Evolutionary conservation across 805 yeast species (phyloP).

Genomic region (Pichia californica): DNA sequence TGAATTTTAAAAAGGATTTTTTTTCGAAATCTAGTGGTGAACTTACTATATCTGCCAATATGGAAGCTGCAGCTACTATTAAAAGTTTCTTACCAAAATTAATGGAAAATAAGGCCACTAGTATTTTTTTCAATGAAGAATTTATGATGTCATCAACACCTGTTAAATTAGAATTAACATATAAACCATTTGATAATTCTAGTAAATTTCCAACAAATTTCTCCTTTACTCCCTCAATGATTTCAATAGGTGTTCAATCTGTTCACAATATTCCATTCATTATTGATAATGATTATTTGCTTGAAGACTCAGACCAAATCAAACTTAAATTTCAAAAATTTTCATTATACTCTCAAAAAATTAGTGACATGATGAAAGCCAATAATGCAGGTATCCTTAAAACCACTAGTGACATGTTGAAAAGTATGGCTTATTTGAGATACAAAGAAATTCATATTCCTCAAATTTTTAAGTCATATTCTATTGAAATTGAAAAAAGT

Average conservation of each 20-base stretch:
- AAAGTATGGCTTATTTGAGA: conserved; percentile 7
- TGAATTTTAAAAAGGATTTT: conserved; percentile 6
- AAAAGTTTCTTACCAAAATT: conserved; percentile 5
- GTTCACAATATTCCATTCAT: conserved; percentile 15
- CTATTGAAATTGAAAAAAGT: neutral
- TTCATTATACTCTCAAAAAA: conserved; percentile 6
- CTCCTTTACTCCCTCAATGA: conserved; percentile 12
- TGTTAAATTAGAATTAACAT: neutral
- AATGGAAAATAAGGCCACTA: neutral
- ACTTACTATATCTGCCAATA: neutral
- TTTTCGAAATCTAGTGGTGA: conserved; percentile 11
- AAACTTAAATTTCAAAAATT: conserved; percentile 4
- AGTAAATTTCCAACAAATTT: conserved; percentile 7
- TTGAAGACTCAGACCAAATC: neutral
- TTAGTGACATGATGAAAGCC: conserved; percentile 5
- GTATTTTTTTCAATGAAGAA: neutral
- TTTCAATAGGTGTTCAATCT: conserved; percentile 13
- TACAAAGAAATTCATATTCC: neutral
- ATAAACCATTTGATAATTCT: neutral
- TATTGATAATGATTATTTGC: conserved; percentile 12
- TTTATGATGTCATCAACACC: neutral
- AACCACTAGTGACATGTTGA: conserved; percentile 1
- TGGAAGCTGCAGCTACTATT: conserved; percentile 1
- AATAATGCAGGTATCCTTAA: conserved; percentile 11
- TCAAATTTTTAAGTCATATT: conserved; percentile 5